phyloP scores from a whole-genome alignment of 176 grass and related monocot genomes.

The Zoysia japonica region DNA sequence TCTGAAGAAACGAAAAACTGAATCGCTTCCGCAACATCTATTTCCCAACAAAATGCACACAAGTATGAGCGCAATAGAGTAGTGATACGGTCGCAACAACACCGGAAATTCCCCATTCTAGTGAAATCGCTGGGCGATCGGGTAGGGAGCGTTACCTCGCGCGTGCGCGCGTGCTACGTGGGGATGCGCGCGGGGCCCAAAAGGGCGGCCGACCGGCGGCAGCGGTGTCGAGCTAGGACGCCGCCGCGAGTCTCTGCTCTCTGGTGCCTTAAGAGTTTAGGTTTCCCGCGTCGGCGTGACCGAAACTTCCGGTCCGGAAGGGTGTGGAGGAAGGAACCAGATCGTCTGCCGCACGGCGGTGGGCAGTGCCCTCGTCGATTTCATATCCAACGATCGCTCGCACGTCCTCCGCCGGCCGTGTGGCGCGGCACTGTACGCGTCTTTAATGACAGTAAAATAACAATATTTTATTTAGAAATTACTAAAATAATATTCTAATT shows the following conservation, averaged over 20 bases:
- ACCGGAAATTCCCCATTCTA: neutral
- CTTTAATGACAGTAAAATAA: too few species aligned
- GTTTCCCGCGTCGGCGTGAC: neutral
- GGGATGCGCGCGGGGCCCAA: neutral
- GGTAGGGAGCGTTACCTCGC: conserved; percentile 7
- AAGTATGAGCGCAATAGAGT: neutral
- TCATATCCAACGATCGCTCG: too few species aligned
- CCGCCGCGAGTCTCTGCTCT: neutral
- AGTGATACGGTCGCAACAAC: neutral
- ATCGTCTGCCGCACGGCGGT: too few species aligned
- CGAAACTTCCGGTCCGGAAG: neutral
- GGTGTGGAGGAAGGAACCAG: neutral
- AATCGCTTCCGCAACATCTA: neutral
- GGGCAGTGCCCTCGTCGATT: too few species aligned
- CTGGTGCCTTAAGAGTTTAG: neutral
- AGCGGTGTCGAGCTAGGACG: neutral
- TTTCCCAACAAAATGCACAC: neutral
- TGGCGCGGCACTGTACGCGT: too few species aligned
- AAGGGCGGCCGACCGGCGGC: neutral
- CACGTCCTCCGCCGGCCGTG: too few species aligned
- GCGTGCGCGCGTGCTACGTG: neutral
- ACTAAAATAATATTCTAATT: too few species aligned
- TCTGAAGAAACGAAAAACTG: neutral
- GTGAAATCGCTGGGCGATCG: neutral
- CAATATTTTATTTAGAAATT: too few species aligned